Evolutionary conservation across 805 yeast species (phyloP), one percentile per base, ranked within the genome.

Genomic region (Candida sanyiensis): DNA sequence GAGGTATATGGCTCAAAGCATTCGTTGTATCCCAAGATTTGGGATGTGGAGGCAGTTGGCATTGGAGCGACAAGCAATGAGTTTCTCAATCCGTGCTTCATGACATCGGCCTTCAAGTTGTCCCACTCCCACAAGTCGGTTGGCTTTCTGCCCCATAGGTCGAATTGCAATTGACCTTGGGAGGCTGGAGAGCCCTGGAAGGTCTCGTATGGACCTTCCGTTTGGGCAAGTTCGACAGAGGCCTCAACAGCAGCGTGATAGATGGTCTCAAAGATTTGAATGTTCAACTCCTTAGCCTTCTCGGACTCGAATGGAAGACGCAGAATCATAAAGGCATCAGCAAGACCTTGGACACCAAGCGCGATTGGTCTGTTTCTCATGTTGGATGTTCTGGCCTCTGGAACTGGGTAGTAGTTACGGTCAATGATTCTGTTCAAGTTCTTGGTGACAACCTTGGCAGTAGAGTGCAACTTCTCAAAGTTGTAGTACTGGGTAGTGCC

Each of bases 21-120:
- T 66, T 90, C 97, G 52, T 80, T 89, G 68, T 75, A 86, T 28
- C 97, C 97, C 37, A 90, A 69, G 37, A 90, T 89, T 66, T 88
- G 97, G 3, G 97, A 90, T 2, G 97, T 90, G 1, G 97, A 87
- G 2, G 97, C 97, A 13, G 97, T 90, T 31, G 97, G 97, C 97
- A 90, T 90, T 38, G 96, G 93, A 1, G 94, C 97, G 24, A 89
- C 84, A 13, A 89, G 61, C 40, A 90, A 64, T 5, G 97, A 90
- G 67, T 90, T 90, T 56, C 97, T 70, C 29, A 90, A 53, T 34
- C 97, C 97, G 53, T 76, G 62, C 45, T 64, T 60, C 37, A 64
- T 63, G 44, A 90, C 69, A 28, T 75, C 64, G 9, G 63, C 65
- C 62, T 83, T 87, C 51, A 87, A 61, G 6, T 61, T 46, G 47